Evolutionary conservation across 208 protist genomes (phyloP), one percentile per base, ranked within the genome.

Genomic region (Leishmania turanica): DNA sequence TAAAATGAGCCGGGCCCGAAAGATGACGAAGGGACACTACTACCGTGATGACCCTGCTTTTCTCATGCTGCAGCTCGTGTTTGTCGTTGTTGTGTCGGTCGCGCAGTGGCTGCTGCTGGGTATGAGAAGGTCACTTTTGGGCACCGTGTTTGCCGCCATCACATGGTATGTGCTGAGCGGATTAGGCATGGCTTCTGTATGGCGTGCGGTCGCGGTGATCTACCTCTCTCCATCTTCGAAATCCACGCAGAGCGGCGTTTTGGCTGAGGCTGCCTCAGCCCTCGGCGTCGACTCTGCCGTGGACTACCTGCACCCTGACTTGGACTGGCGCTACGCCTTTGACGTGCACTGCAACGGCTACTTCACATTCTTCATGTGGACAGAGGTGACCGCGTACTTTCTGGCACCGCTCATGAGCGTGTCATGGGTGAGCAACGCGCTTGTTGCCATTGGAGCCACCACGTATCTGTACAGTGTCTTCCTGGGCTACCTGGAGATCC

Each of bases 341-440:
- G 99, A 99, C 79, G 89, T 99, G 71, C 99, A 99, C 84, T 99
- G 98, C 90, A 99, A 99, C 88, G 92, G 93, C 56, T 99, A 98
- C 86, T 99, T 99, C 79, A 91, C 96, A 19, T 96, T 99, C 65
- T 97, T 99, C 84, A 85, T 99, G 73, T 96, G 98, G 89, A 94
- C 97, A n/a, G 90, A 96, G 76, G 90, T 98, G 6, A 17, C 98
- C 5, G 93, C 96, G 54, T 98, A 96, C 83, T 31, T 98, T 53
- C 34, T 98, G 45, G 78, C 97, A 49, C 96, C 92, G 5, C 24
- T 97, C 31, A 60, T 97, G 65, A 56, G 72, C 81, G 37, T 34
- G 37, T 9, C 76, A 53, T 79, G 76, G 76, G 60, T 72, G 47
- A 56, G 60, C 31, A 97, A 98, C 81, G 82, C 70, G 21, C 71